phyloP scores from a whole-genome alignment of 495 filamentous ascomycete species.

The Entonaema liquescens region DNA sequence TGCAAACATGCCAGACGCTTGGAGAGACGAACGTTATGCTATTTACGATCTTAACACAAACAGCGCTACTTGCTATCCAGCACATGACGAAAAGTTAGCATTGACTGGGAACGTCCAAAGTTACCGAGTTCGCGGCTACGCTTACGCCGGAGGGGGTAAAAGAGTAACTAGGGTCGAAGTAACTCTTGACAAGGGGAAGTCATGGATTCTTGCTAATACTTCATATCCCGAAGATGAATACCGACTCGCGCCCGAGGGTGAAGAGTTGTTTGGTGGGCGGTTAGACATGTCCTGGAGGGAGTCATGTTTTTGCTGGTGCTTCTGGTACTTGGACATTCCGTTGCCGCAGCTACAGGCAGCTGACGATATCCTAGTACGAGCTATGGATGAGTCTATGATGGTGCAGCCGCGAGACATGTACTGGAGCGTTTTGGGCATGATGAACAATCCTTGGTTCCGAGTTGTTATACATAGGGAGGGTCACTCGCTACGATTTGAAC shows the following conservation, averaged over 20 bases:
- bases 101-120: conserved; percentile 56
- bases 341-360: conserved; percentile 68
- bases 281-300: conserved; percentile 88
- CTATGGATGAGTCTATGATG: conserved; percentile 92
- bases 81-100: conserved; percentile 78
- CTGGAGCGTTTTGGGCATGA: conserved; percentile 97
- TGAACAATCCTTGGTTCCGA: conserved; percentile 97
- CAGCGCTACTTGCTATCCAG: conserved; percentile 81
- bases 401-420: conserved; percentile 95
- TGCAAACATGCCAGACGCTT: conserved; percentile 77
- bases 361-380: conserved; percentile 81
- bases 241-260: conserved; percentile 68
- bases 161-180: conserved; percentile 85
- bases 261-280: conserved; percentile 76
- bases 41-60: conserved; percentile 95
- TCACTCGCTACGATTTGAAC: conserved; percentile 78
- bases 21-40: conserved; percentile 91
- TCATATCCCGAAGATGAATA: conserved; percentile 90
- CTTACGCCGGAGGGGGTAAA: conserved; percentile 89
- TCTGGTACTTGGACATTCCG: conserved; percentile 83
- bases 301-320: conserved; percentile 90
- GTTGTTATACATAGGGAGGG: conserved; percentile 79
- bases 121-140: conserved; percentile 82
- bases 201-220: conserved; percentile 83
- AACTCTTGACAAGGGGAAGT: conserved; percentile 83